Conservation (phyloP, 1,284 basidiomycete genomes). For the Leccinum subrobustum region DNA sequence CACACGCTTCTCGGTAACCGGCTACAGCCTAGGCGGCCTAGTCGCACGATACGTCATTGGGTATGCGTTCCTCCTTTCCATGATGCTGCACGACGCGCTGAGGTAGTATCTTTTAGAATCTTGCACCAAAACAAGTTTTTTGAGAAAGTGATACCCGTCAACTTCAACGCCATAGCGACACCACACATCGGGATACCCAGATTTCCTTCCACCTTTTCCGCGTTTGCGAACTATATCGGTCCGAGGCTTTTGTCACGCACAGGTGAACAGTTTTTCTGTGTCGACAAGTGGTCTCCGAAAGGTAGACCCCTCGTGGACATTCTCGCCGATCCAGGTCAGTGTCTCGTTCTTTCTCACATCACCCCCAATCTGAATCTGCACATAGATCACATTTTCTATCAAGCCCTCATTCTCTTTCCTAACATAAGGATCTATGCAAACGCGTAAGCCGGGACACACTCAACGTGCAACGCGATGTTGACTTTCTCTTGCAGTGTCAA, state of each 20-base stretch:
- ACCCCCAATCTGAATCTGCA: conserved; percentile 10
- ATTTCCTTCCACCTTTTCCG: conserved; percentile 62
- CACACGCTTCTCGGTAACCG: conserved; percentile 67
- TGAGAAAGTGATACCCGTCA: conserved; percentile 62
- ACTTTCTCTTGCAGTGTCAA: conserved; percentile 47
- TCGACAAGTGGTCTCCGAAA: conserved; percentile 70
- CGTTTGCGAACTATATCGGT: conserved; percentile 58
- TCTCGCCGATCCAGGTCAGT: conserved; percentile 81
- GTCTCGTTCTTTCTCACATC: background rate
- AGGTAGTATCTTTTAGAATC: conserved; percentile 39
- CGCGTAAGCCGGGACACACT: conserved; percentile 45
- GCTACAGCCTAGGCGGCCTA: conserved; percentile 82
- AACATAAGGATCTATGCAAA: conserved; percentile 84
- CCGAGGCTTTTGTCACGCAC: conserved; percentile 79
- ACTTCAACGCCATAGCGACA: conserved; percentile 83
- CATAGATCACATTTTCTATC: conserved; percentile 73
- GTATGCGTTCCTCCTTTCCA: conserved; percentile 35
- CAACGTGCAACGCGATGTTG: conserved; percentile 6
- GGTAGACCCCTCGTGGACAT: conserved; percentile 76
- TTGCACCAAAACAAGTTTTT: conserved; percentile 73
- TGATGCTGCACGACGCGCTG: background rate
- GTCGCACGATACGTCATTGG: conserved; percentile 78
- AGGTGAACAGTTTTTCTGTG: conserved; percentile 78
- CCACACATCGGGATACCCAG: conserved; percentile 73
- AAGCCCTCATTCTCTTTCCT: conserved; percentile 69